Evolutionary conservation across 2,329 filamentous ascomycete genomes (phyloP).

Genomic region (Didymella keratinophila): DNA sequence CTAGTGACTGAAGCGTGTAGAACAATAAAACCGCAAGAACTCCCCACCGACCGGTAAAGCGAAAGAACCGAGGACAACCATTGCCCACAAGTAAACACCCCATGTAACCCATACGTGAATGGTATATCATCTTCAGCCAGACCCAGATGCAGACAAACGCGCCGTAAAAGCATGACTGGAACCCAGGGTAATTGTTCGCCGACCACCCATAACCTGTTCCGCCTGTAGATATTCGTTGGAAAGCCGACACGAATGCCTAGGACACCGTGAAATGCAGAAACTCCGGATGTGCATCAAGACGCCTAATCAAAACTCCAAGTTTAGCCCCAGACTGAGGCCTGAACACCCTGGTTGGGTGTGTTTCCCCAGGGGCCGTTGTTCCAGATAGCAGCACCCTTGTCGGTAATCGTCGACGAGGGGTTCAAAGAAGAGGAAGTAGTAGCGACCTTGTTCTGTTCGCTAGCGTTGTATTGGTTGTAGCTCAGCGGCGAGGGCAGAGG

Average conservation of each 20-base stretch:
- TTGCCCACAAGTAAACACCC: slow-evolving; percentile 41
- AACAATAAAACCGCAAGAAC: slow-evolving; percentile 36
- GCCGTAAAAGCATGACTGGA: slow-evolving; percentile 42
- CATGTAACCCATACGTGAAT: slow-evolving; percentile 38
- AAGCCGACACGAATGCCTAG: slow-evolving; percentile 51
- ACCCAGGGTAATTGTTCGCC: slow-evolving; percentile 47
- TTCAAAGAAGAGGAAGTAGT: slow-evolving; percentile 65
- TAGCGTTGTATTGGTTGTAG: slow-evolving; percentile 66
- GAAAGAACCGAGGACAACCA: slow-evolving; percentile 32
- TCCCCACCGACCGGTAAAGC: slow-evolving; percentile 33
- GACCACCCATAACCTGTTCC: slow-evolving; percentile 44
- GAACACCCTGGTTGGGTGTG: slow-evolving; percentile 72
- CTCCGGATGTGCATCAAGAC: slow-evolving; percentile 52
- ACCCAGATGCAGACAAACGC: slow-evolving; percentile 44
- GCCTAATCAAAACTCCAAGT: slow-evolving; percentile 44
- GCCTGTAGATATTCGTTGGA: slow-evolving; percentile 40
- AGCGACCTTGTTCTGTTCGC: slow-evolving; percentile 59
- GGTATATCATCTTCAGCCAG: slow-evolving; percentile 42
- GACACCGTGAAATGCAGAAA: slow-evolving; percentile 55
- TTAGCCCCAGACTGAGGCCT: slow-evolving; percentile 94
- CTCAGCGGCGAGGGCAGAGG: slow-evolving; percentile 89
- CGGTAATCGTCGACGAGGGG: slow-evolving; percentile 56
- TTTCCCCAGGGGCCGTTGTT: slow-evolving; percentile 86
- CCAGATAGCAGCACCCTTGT: slow-evolving; percentile 66
- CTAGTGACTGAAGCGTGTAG: slow-evolving; percentile 20